phyloP scores from a whole-genome alignment of 306 rosid species.

The Crotalaria pallida region DNA sequence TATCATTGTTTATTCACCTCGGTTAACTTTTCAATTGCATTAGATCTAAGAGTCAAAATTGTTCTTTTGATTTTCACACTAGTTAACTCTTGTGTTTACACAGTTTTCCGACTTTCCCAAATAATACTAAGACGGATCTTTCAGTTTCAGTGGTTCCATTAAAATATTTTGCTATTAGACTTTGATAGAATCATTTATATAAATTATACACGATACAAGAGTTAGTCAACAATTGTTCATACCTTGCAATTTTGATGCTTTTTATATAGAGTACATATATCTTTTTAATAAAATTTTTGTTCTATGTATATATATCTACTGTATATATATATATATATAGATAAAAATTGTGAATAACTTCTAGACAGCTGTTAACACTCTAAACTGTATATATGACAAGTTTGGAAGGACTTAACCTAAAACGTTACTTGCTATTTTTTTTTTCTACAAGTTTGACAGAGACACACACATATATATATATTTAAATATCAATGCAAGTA shows the following conservation, averaged over 20 bases:
- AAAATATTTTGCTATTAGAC: not conserved
- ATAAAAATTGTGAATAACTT: too few species aligned
- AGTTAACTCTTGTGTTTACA: not conserved
- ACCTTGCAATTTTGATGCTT: not conserved
- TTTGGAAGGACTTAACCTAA: not conserved
- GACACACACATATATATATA: too few species aligned
- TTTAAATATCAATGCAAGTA: too few species aligned
- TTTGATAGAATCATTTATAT: not conserved
- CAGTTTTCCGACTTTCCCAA: not conserved
- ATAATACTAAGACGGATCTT: not conserved
- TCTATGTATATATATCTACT: too few species aligned
- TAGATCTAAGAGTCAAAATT: slow-evolving; percentile 2
- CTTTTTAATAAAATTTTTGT: not conserved
- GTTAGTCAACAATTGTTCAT: not conserved
- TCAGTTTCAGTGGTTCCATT: not conserved
- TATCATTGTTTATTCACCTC: slow-evolving; percentile 18
- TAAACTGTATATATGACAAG: not conserved
- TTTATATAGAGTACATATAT: too few species aligned
- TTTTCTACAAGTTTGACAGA: not conserved
- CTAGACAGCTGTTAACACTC: not conserved
- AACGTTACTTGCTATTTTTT: not conserved
- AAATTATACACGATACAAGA: not conserved
- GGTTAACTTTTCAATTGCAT: slow-evolving; percentile 18
- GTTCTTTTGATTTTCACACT: slow-evolving; percentile 17
- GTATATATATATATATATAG: too few species aligned